Base-by-base conservation (phyloP, 768 basidiomycete species). In the Amylocystis lapponica region DNA sequence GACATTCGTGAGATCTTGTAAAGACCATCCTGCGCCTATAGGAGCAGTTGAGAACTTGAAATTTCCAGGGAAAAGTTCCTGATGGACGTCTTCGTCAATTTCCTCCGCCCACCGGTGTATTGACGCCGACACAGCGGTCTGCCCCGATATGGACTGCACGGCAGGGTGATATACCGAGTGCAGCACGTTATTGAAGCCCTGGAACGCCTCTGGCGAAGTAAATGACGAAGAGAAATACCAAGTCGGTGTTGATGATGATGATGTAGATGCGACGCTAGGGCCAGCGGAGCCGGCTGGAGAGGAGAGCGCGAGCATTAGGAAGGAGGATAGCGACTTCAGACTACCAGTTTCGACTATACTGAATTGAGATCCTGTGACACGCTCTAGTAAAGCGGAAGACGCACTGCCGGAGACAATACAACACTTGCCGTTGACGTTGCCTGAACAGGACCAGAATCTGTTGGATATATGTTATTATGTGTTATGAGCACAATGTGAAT, bases 221-320 rank as follows among this genome's bases (percentile, higher is more conserved):
- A 92, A 92, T 14, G 76, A 78, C 7, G 77, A 62, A 8, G 70
- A 61, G 35, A 90, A 63, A 60, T 79, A 89, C 83, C 83, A 85
- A 2, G 78, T 71, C 37, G 74, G 66, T 16, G 74, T 59, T 12
- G 60, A 31, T 14, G 52, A 46, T 6, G 36, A 35, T 14, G 51
- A 38, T 8, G 47, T 13, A 19, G 36, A 20, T 2, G 51, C 8
- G 0, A 46, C 36, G 7, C 32, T n/a, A 9, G 27, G 22, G 41
- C n/a, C 23, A 26, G 38, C 40, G 16, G 48, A 29, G 9, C 39
- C 30, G 21, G 45, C 25, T 38, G 39, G 36, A 23, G 45, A 49
- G 41, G 61, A 50, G 51, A 74, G 53, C 6, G 78, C 80, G 44
- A 61, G 55, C 12, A 64, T 65, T 17, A 93, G 70, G 59, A 92